A percentile compares a stretch with the other conserved stretches of the same genome.
phyloP scores from a whole-genome alignment of 1,139 yeast species.

The Geotrichum candidum region DNA sequence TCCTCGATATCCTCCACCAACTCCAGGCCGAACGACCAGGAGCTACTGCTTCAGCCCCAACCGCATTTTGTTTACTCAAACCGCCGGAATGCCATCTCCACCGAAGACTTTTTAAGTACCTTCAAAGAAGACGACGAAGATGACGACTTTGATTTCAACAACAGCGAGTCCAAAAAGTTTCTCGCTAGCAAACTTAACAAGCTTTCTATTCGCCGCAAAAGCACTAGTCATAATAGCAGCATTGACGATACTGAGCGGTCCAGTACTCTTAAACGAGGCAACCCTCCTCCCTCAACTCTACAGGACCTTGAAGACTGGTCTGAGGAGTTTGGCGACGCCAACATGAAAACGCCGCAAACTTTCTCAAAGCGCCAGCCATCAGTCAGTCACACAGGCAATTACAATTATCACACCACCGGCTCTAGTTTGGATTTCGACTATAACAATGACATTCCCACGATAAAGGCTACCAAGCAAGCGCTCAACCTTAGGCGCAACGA shows the following conservation, averaged over 20 bases:
- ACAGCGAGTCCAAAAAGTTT: background rate
- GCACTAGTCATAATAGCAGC: background rate
- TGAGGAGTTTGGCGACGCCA: no score
- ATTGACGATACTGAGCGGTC: background rate
- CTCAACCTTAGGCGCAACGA: constrained; percentile 1
- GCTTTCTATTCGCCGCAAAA: background rate
- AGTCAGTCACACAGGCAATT: background rate
- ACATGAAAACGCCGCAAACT: no score
- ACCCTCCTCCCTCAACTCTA: background rate
- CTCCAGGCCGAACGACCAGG: background rate
- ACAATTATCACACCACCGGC: background rate
- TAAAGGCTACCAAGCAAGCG: constrained; percentile 7
- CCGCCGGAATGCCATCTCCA: background rate
- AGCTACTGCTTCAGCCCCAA: background rate
- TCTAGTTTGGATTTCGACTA: constrained; percentile 1
- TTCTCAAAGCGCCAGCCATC: background rate
- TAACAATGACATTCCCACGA: background rate
- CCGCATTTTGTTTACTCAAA: background rate
- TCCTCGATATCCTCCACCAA: constrained; percentile 10
- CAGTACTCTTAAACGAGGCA: background rate
- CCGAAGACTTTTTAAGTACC: constrained; percentile 9
- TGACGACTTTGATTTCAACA: constrained; percentile 4
- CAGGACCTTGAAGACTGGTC: background rate
- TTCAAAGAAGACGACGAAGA: constrained; percentile 17
- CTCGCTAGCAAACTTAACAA: background rate